Evolutionary conservation across 1,284 basidiomycete species (phyloP).

Genomic region (Moesziomyces globuligerus): DNA sequence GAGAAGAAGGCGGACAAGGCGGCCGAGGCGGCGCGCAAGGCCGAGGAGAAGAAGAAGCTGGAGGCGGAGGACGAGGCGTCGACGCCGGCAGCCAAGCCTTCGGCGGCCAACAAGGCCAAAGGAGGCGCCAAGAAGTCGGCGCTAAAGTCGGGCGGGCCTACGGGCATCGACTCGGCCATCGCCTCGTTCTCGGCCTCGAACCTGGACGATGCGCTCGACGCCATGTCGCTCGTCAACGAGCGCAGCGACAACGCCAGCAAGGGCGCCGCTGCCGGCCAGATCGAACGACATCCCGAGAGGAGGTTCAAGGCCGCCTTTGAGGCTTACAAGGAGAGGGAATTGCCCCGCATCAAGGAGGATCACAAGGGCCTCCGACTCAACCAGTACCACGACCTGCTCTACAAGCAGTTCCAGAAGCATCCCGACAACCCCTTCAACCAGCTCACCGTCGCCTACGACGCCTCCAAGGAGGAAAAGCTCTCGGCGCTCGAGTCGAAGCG

Average conservation of each 20-base stretch:
- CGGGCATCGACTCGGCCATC: conserved; percentile 54
- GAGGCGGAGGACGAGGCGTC: conserved; percentile 84
- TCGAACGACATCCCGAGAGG: conserved; percentile 95
- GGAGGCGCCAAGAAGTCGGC: conserved; percentile 39
- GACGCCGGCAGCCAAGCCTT: conserved; percentile 76
- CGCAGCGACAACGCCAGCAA: conserved; percentile 88
- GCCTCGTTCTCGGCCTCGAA: conserved; percentile 80
- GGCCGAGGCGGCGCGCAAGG: conserved; percentile 69
- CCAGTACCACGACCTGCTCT: conserved; percentile 75
- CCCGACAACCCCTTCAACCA: conserved; percentile 83
- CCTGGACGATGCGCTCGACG: conserved; percentile 89
- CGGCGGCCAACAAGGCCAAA: conserved; percentile 71
- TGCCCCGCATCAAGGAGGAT: conserved; percentile 82
- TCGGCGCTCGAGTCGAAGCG: conserved; percentile 73
- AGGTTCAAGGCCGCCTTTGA: conserved; percentile 79
- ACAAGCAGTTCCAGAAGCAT: conserved; percentile 74
- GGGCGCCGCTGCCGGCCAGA: conserved; percentile 74
- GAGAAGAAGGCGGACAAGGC: conserved; percentile 77
- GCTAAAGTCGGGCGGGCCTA: conserved; percentile 28
- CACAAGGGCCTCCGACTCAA: conserved; percentile 84
- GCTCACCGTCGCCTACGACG: conserved; percentile 77
- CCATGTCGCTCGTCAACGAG: conserved; percentile 86
- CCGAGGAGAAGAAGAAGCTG: conserved; percentile 70
- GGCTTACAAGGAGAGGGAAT: conserved; percentile 87
- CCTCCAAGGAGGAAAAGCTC: conserved; percentile 82